Base-by-base conservation (phyloP, 2,329 filamentous ascomycete species). In the Aspergillus hiratsukae region DNA sequence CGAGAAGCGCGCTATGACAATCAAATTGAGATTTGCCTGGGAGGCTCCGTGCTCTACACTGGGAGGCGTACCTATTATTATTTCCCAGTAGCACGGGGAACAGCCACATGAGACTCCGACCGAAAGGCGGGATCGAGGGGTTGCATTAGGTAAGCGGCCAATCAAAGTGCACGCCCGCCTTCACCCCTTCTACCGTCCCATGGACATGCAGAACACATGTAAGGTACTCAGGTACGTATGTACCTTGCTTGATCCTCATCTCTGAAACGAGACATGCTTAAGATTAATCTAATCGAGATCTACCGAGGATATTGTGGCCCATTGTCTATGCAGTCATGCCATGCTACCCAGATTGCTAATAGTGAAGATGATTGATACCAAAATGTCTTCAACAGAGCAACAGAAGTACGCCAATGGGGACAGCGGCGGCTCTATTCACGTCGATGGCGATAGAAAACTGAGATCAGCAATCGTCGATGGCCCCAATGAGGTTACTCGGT, bases 61-160 rank as follows among this genome's bases (percentile, higher is more conserved):
- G 31, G 5, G 31, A 37, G 31, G 14, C 3, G 31, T n/a, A n/a
- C n/a, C n/a, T n/a, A 37, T 17, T 37, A 25, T 29, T 51, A 60
- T 57, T 56, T 59, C 56, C 49, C 59, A 41, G 58, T 53, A 59
- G 53, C 61, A 67, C 65, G 63, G 61, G 63, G 64, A 67, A 69
- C 66, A 69, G 69, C 68, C 69, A 70, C 69, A 59, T 68, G 63
- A 64, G 61, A 56, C 58, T 54, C 55, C 55, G 51, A 55, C 52
- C 58, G 56, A 48, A 56, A 61, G 55, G 61, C 63, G 63, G 62
- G 58, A 55, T 61, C 58, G 58, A 58, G 58, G 63, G 64, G 31
- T 52, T 52, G 49, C 54, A 58, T 71, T 66, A 71, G 63, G 64
- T 70, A 70, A 70, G 59, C 66, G 48, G 28, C 50, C 56, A 50